Conservation (phyloP, 306 rosid species). For the Malus sylvestris region DNA sequence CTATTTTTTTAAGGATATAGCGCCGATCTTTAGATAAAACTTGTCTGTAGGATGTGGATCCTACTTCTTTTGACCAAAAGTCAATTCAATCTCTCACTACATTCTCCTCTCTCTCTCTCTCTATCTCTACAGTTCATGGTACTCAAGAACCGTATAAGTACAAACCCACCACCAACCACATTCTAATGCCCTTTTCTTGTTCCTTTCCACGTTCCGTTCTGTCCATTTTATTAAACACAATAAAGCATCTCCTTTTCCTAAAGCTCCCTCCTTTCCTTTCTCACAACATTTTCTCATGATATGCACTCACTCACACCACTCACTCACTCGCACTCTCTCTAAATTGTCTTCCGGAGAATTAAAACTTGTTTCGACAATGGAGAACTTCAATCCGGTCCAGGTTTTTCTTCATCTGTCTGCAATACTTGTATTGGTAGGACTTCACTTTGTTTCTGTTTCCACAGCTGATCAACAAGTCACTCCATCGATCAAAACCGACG, state of each 20-base stretch:
- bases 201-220: constrained; percentile 53
- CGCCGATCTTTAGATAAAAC: constrained; percentile 63
- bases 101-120: constrained; percentile 16
- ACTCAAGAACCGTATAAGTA: constrained; percentile 17
- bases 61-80: constrained; percentile 64
- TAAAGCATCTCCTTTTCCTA: constrained; percentile 50
- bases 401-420: constrained; percentile 12
- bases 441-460: constrained; percentile 21
- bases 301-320: constrained; percentile 6
- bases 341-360: constrained; percentile 16
- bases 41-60: constrained; percentile 54
- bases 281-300: constrained; percentile 59
- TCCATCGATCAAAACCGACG: constrained; percentile 61
- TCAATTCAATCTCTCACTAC: constrained; percentile 32
- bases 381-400: constrained; percentile 27
- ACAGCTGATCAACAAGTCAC: constrained; percentile 24
- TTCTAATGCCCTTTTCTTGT: constrained; percentile 27
- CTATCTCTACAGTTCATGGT: not conserved
- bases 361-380: constrained; percentile 55
- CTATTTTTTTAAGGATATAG: not conserved
- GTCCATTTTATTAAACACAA: constrained; percentile 31
- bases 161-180: constrained; percentile 20
- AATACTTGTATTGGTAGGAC: constrained; percentile 13
- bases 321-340: constrained; percentile 25
- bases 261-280: constrained; percentile 40